These are phyloP conservation scores for Botrytis galanthina DNA, from an alignment of 2,329 filamentous ascomycete genomes.

Conservation along the genomic window DNA sequence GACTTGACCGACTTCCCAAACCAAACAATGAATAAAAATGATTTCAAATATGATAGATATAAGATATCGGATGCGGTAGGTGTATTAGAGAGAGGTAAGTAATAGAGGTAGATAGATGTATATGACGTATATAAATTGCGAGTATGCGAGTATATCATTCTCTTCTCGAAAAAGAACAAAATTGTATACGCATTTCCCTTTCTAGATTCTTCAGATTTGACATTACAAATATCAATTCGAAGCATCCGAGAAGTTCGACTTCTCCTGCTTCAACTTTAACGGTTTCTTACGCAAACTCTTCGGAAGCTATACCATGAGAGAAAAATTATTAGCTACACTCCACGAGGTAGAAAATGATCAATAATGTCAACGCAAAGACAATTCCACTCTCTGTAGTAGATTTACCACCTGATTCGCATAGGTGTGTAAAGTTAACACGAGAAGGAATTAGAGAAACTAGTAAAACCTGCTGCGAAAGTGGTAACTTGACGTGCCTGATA, in stretches of 20 bases:
- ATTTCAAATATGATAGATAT: background rate
- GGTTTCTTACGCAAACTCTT: constrained; percentile 1
- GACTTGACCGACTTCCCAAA: background rate
- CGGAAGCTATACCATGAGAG: constrained; percentile 2
- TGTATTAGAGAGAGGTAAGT: constrained; percentile 6
- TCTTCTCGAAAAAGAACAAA: background rate
- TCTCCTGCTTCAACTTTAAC: constrained; percentile 9
- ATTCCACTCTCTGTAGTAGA: constrained; percentile 9
- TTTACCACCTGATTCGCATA: constrained; percentile 3
- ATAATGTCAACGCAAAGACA: background rate
- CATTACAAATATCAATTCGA: background rate
- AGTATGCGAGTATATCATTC: background rate
- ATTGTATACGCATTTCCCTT: background rate
- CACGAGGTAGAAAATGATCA: constrained; percentile 3
- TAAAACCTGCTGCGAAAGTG: constrained; percentile 17
- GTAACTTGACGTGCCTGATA: constrained; percentile 20
- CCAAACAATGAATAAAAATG: constrained; percentile 1
- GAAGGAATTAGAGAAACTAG: constrained; percentile 7
- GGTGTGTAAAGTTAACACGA: constrained; percentile 9
- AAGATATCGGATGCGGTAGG: background rate
- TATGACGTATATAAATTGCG: background rate
- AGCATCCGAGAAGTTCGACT: background rate
- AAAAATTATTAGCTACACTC: constrained; percentile 10
- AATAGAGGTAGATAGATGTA: constrained; percentile 9
- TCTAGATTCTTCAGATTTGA: background rate